Base-by-base conservation (phyloP, 495 filamentous ascomycete species). In the Aspergillus ostianus region DNA sequence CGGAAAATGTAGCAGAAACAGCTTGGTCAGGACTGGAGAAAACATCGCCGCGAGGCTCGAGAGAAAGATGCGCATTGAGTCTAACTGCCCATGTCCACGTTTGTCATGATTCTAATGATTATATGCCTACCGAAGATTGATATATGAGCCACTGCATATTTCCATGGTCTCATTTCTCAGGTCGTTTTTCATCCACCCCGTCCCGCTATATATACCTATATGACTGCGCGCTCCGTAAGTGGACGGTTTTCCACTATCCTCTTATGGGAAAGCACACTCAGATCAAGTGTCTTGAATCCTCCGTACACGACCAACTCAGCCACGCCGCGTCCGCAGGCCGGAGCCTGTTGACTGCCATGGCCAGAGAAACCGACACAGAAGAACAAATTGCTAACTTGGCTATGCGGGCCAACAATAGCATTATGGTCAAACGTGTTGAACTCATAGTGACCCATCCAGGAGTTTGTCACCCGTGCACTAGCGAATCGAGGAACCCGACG, bases 391-490 rank as follows among this genome's bases (percentile, higher is more conserved):
- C 45, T 17, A 15, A 56, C 10, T 6, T n/a, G 3, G 21, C 20
- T n/a, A 29, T 56, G 54, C 6, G 54, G 19, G 12, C 54, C 54
- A 18, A 56, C 44, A 30, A 56, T 19, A 3, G 54, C 54, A 18
- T 56, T 56, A 5, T 47, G 44, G 54, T 56, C 54, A 29, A 56
- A 56, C 18, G 54, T 56, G 41, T 56, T 56, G 44, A 56, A 56
- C 55, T 57, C 55, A 20, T 50, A 57, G 29, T 57, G 55, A 13
- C 55, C 55, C n/a, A 57, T 41, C 55, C 55, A 57, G 6, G 45
- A 51, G 18, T 51, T 26, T 5, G 55, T 57, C 8, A 57, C 55
- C 8, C 55, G 55, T 6, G 55, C 55, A 13, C 3, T 30, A 2
- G 19, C 9, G 17, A 57, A 57, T 29, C 7, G 12, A 41, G 46